A percentile compares a stretch with the other conserved stretches of the same genome.
phyloP scores from a whole-genome alignment of 192 early-diverging fungal species.

The Dispira simplex region DNA sequence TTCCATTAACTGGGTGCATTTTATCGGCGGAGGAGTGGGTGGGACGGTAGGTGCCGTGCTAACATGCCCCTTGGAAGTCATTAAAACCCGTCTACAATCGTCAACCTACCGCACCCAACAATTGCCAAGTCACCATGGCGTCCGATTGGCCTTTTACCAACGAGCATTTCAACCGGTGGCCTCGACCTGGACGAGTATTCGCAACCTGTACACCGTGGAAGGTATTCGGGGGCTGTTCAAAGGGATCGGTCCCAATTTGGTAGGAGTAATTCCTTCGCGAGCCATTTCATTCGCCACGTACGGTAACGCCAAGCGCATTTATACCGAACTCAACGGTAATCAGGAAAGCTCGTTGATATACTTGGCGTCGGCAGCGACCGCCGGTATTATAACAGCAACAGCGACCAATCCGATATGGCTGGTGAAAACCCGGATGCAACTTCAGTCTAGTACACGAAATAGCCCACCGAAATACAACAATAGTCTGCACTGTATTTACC shows the following conservation, averaged over 20 bases:
- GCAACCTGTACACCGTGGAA: slow-evolving; percentile 50
- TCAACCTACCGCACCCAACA: no score
- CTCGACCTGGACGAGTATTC: slow-evolving; percentile 18
- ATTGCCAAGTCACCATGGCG: no score
- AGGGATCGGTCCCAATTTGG: slow-evolving; percentile 84
- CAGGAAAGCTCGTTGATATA: slow-evolving; percentile 67
- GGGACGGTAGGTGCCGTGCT: slow-evolving; percentile 71
- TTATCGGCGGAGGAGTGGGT: slow-evolving; percentile 20
- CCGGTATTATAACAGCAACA: slow-evolving; percentile 58
- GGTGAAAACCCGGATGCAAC: slow-evolving; percentile 90
- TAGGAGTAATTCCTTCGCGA: slow-evolving; percentile 90
- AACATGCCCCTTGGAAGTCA: slow-evolving; percentile 87
- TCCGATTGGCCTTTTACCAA: no score
- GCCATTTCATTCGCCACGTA: slow-evolving; percentile 91
- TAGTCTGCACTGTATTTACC: slow-evolving; percentile 56
- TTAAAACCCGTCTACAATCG: slow-evolving; percentile 78
- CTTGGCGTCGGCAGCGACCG: slow-evolving; percentile 56
- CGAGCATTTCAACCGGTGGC: slow-evolving; percentile 16
- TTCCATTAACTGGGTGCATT: slow-evolving; percentile 7
- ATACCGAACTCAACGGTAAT: slow-evolving; percentile 58
- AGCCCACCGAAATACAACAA: slow-evolving; percentile 38
- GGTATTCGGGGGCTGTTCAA: slow-evolving; percentile 80
- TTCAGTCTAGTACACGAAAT: slow-evolving; percentile 34
- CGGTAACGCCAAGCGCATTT: slow-evolving; percentile 70
- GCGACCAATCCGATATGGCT: slow-evolving; percentile 97